These are phyloP conservation scores for Boletus reticulatus DNA, from an alignment of 768 basidiomycete species.

Conservation along the genomic window DNA sequence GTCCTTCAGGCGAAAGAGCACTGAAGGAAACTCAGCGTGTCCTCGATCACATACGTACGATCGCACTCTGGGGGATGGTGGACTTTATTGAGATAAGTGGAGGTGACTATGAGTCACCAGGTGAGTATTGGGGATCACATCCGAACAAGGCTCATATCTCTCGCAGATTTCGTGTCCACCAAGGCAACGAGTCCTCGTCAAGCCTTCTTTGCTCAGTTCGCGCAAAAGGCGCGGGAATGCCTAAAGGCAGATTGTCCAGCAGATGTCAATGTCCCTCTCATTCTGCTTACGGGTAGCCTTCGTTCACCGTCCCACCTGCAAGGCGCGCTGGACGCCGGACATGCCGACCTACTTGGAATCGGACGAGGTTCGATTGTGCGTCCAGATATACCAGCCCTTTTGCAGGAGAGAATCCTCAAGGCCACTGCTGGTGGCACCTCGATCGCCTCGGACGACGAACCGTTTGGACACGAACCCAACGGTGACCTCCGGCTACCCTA, in stretches of 20 bases:
- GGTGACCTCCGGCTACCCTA: constrained; percentile 16
- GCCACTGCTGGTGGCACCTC: constrained; percentile 4
- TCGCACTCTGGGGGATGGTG: constrained; percentile 62
- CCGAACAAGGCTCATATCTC: neutral
- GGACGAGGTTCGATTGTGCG: constrained; percentile 63
- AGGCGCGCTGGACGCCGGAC: constrained; percentile 47
- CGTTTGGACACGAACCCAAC: constrained; percentile 42
- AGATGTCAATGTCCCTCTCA: constrained; percentile 43
- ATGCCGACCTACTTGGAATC: constrained; percentile 77
- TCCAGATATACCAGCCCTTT: constrained; percentile 54
- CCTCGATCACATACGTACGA: constrained; percentile 55
- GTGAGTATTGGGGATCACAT: constrained; percentile 34
- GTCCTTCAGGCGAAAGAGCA: constrained; percentile 32
- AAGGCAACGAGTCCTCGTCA: constrained; percentile 45
- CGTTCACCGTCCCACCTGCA: constrained; percentile 55
- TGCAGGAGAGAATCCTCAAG: constrained; percentile 22
- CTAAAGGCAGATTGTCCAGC: constrained; percentile 36
- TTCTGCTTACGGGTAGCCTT: constrained; percentile 83
- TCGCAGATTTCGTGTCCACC: constrained; percentile 43
- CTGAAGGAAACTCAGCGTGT: constrained; percentile 38
- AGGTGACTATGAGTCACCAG: constrained; percentile 79
- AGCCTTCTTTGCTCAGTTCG: constrained; percentile 71
- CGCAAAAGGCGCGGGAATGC: constrained; percentile 49
- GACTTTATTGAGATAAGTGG: constrained; percentile 91
- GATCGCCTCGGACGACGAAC: constrained; percentile 23